phyloP scores from a whole-genome alignment of 192 early-diverging fungal species.

The Coemansia biformis region DNA sequence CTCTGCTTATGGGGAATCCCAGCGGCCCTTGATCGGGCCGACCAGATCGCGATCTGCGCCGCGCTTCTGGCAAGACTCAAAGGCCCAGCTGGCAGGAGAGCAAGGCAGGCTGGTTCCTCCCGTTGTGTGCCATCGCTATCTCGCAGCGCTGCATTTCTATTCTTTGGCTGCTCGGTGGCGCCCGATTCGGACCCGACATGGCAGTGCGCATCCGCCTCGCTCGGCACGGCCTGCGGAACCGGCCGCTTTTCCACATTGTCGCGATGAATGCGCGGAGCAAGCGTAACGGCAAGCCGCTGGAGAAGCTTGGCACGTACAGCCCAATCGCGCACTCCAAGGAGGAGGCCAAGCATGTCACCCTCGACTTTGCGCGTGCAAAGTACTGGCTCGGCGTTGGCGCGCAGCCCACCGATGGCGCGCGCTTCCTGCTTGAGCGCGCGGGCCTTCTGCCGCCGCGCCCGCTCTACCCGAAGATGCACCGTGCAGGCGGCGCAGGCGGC shows the following conservation, averaged over 20 bases:
- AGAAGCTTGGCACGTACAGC: conserved; percentile 86
- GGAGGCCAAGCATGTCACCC: conserved; percentile 76
- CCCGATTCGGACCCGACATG: conserved; percentile 34
- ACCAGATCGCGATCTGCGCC: no score
- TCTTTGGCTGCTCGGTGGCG: background rate
- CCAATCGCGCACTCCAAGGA: conserved; percentile 68
- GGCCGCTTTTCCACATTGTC: conserved; percentile 93
- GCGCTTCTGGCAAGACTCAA: no score
- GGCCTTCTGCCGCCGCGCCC: conserved; percentile 45
- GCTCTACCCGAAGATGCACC: conserved; percentile 34
- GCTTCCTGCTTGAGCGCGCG: conserved; percentile 65
- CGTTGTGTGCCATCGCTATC: background rate
- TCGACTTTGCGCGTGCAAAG: conserved; percentile 85
- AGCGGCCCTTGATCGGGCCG: no score
- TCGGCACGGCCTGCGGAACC: conserved; percentile 81
- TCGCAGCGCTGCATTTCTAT: background rate
- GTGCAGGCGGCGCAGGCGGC: no score
- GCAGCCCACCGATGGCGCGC: conserved; percentile 89
- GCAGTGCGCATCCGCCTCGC: conserved; percentile 84
- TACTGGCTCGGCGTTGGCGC: conserved; percentile 97
- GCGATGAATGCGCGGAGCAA: conserved; percentile 73
- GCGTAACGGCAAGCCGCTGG: conserved; percentile 85
- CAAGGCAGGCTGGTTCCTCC: no score
- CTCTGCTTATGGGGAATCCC: no score
- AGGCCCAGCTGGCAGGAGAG: no score